phyloP scores from a whole-genome alignment of 768 basidiomycete genomes.

The Pleurotus sapidus region DNA sequence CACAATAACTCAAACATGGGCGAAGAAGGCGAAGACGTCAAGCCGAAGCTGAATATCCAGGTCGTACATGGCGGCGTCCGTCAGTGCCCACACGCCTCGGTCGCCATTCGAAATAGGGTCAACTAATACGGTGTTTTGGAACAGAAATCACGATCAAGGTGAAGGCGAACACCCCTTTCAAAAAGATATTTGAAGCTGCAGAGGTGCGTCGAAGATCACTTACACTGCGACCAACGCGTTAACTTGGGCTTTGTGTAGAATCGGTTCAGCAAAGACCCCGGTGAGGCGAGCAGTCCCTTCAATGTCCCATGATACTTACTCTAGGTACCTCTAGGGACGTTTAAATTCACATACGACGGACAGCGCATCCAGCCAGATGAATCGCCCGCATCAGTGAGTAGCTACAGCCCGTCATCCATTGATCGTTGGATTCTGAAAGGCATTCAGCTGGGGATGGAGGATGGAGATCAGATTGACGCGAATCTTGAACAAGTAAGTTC shows the following conservation, averaged over 20 bases:
- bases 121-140: conserved; percentile 4
- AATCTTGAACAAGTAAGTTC: conserved; percentile 49
- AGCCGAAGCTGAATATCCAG: conserved; percentile 67
- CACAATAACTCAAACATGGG: conserved; percentile 28
- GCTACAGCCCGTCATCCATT: neutral
- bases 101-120: neutral
- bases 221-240: neutral
- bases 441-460: conserved; percentile 54
- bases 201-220: conserved; percentile 41
- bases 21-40: conserved; percentile 57
- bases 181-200: conserved; percentile 65
- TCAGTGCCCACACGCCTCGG: conserved; percentile 17
- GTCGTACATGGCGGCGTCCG: conserved; percentile 54
- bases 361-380: conserved; percentile 42
- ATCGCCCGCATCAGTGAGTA: conserved; percentile 52
- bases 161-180: conserved; percentile 58
- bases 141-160: conserved; percentile 69
- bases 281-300: conserved; percentile 24
- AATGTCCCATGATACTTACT: neutral
- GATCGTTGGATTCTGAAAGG: neutral
- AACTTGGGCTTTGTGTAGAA: conserved; percentile 33
- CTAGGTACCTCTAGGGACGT: conserved; percentile 41
- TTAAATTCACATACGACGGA: conserved; percentile 61
- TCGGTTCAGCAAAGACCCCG: conserved; percentile 55
- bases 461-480: conserved; percentile 62